Base-by-base conservation (phyloP, 2,329 filamentous ascomycete genomes). In the Calonectria hawksworthii region DNA sequence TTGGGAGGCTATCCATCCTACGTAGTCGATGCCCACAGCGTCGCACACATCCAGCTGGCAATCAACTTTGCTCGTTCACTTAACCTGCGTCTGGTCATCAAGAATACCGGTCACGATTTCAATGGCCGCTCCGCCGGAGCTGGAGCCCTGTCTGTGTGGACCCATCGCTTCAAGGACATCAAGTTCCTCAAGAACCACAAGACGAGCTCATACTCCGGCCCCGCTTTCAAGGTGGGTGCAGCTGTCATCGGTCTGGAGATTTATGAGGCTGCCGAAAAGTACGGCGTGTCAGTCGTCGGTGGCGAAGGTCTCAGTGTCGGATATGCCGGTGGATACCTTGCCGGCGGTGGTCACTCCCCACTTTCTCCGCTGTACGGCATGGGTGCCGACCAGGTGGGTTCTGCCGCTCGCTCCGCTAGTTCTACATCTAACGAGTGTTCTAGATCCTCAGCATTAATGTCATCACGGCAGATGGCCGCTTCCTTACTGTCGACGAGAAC, bases 141-240 rank as follows among this genome's bases (percentile, higher is more conserved):
- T 28, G 92, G 92, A 1, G 86, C 89, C 0, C 81, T 92, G 4
- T 86, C 87, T 5, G 84, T 93, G 67, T 92, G 91, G 87, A 92
- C 88, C 11, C 90, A 92, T 73, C 82, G 87, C 74, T 86, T 92
- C 69, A 88, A 91, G 79, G 83, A 86, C 28, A 81, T 83, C 36
- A 56, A 82, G 64, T 74, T 78, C 52, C 81, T 80, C 70, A 75
- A 79, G 51, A 69, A 68, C 36, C 65, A 63, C 26, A 70, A 76
- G 54, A 73, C 73, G 1, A 75, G 79, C 21, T 69, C 69, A 4
- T 85, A 89, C 80, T 78, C 76, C 3, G 89, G 90, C 0, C 83
- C 86, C 2, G 90, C 90, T 0, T 86, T 92, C 76, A 92, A 90
- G 80, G 83, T 91, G 23, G 90, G 89, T 2, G 86, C 89, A 13